Percentiles rank a stretch among this genome's conserved stretches.
phyloP scores from a whole-genome alignment of 192 early-diverging fungal species.

The Rhizophagus clarus region DNA sequence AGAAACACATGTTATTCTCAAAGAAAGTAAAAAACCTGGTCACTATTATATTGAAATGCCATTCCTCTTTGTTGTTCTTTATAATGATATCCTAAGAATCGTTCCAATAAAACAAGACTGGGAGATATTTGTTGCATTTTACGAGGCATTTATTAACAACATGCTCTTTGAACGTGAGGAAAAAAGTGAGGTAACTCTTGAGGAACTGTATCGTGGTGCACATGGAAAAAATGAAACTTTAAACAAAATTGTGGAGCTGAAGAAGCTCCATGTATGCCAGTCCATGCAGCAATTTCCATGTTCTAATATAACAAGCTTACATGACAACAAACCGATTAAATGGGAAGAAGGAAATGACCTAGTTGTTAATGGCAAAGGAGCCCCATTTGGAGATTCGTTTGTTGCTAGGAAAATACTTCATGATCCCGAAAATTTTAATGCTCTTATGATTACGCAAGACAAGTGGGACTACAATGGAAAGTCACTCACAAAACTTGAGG shows the following conservation, averaged over 20 bases:
- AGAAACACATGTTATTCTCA: not conserved
- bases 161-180: not conserved
- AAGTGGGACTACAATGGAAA: too few species aligned
- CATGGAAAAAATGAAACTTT: constrained; percentile 10
- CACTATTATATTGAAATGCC: constrained; percentile 24
- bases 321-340: not conserved
- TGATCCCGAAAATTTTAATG: not conserved
- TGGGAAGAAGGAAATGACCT: not conserved
- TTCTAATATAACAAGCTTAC: not conserved
- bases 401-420: not conserved
- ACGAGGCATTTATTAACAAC: constrained; percentile 24
- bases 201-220: constrained; percentile 14
- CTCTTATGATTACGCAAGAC: constrained; percentile 11
- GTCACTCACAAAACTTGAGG: too few species aligned
- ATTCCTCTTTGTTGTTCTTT: constrained; percentile 12
- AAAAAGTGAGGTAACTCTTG: not conserved
- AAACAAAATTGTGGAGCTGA: constrained; percentile 5
- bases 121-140: constrained; percentile 14
- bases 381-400: constrained; percentile 29
- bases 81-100: not conserved
- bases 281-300: constrained; percentile 8
- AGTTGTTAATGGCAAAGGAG: constrained; percentile 13
- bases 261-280: not conserved
- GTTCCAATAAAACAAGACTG: not conserved
- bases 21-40: too few species aligned